Evolutionary conservation across 768 basidiomycete genomes (phyloP).

Genomic region (Russula griseocarnosa): DNA sequence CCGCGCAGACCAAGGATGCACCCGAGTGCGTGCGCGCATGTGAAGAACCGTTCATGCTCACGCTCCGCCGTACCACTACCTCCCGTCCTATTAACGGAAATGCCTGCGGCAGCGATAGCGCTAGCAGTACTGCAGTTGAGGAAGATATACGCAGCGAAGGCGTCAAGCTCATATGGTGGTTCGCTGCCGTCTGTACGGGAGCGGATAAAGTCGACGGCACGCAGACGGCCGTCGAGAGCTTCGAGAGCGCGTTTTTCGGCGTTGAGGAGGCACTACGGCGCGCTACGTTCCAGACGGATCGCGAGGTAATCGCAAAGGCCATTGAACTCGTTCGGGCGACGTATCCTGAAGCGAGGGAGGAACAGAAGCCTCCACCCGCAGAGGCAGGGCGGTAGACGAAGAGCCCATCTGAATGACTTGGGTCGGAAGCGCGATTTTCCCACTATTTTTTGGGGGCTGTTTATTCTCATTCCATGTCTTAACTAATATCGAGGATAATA

Average conservation of each 20-base stretch:
- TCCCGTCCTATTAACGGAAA: not conserved
- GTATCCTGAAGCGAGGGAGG: conserved; percentile 15
- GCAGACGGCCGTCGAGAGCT: conserved; percentile 31
- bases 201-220: conserved; percentile 31
- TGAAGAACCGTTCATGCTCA: conserved; percentile 40
- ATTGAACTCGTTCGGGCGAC: conserved; percentile 16
- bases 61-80: conserved; percentile 29
- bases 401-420: not conserved
- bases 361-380: not conserved
- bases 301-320: conserved; percentile 16
- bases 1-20: conserved; percentile 38
- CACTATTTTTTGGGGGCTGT: not conserved
- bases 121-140: not conserved
- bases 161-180: conserved; percentile 54
- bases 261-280: conserved; percentile 9
- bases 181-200: conserved; percentile 38
- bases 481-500: not conserved
- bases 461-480: not conserved
- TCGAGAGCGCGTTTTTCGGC: conserved; percentile 15
- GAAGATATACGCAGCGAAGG: conserved; percentile 26
- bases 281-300: conserved; percentile 20
- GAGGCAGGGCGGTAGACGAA: not conserved
- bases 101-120: not conserved
- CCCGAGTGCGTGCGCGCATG: conserved; percentile 28
- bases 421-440: not conserved